Conservation (phyloP, 345 rosid genomes). For the Euclidium syriacum region DNA sequence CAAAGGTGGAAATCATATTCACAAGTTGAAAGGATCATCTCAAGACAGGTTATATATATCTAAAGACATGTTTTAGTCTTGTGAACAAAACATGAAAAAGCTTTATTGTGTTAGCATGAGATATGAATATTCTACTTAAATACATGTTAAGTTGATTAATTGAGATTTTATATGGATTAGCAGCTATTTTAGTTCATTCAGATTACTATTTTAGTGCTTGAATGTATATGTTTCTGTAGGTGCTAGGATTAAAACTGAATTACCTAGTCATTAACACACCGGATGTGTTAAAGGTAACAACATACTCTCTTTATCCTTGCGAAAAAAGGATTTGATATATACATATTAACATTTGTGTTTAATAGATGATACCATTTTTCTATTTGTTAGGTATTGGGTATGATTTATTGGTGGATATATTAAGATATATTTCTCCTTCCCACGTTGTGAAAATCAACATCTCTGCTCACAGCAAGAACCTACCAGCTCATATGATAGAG, state of each 20-base stretch:
- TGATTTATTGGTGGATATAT: constrained; percentile 67
- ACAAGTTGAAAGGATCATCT: too few relatives aligned
- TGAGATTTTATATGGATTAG: too few relatives aligned
- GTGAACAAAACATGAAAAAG: too few relatives aligned
- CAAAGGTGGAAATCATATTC: too few relatives aligned
- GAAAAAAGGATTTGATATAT: background rate
- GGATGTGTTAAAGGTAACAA: constrained; percentile 97
- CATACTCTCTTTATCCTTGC: background rate
- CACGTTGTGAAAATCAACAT: constrained; percentile 87
- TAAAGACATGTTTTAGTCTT: too few relatives aligned
- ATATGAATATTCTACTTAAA: too few relatives aligned
- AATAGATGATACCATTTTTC: background rate
- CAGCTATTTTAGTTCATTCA: too few relatives aligned
- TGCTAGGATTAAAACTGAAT: constrained; percentile 33
- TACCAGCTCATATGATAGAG: constrained; percentile 73
- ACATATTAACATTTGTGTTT: background rate
- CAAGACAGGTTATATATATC: too few relatives aligned
- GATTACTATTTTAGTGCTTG: too few relatives aligned
- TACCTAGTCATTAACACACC: constrained; percentile 88
- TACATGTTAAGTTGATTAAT: too few relatives aligned
- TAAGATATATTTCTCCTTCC: constrained; percentile 64
- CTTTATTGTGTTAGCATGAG: too few relatives aligned
- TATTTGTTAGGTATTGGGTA: constrained; percentile 76
- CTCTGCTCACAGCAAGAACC: constrained; percentile 60
- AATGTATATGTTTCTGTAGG: too few relatives aligned